Evolutionary conservation across 495 filamentous ascomycete species (phyloP), one percentile per base, ranked within the genome.

Genomic region (Talaromyces borbonicus): DNA sequence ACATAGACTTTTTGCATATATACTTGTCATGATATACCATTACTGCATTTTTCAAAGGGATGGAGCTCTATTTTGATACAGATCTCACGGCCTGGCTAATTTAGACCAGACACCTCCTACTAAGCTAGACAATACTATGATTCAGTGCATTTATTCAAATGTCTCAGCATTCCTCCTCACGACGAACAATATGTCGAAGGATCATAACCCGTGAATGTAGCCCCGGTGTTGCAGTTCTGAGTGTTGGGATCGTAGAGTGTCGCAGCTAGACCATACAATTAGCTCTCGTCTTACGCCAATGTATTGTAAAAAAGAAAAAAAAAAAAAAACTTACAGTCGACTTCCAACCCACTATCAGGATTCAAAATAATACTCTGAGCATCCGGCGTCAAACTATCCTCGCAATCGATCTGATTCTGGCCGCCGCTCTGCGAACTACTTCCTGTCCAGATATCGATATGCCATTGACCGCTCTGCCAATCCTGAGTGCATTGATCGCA

Each of bases 361-460:
- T 47, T 37, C 44, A 30, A 20, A 39, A 47, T 36, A 47, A 47
- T 47, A 39, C 31, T 47, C 24, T 47, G 44, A 19, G 31, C 19
- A 37, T 39, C 41, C 5, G 52, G 53, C 5, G 63, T 67, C 38
- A 73, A 45, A 14, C 42, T 47, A 20, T 63, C 43, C 52, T 71
- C 63, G 47, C 69, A 73, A 15, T 50, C 30, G 14, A 58, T 53
- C 45, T 66, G 62, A 23, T 50, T 44, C 2, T 49, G 25, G 3
- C 60, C 61, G 14, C 60, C 65, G 46, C 55, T 52, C 27, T 47
- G 30, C 9, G 52, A 50, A n/a, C 52, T 58, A 8, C 59, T 64
- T 5, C 65, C 66, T 23, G 62, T 63, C 67, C 67, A 71, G 18
- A 69, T 54, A 49, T 67, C 63, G 29, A 71, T 57, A 49, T 67